Evolutionary conservation across 75 land plant genomes (phyloP).

Genomic region (Selaginella moellendorffii): DNA sequence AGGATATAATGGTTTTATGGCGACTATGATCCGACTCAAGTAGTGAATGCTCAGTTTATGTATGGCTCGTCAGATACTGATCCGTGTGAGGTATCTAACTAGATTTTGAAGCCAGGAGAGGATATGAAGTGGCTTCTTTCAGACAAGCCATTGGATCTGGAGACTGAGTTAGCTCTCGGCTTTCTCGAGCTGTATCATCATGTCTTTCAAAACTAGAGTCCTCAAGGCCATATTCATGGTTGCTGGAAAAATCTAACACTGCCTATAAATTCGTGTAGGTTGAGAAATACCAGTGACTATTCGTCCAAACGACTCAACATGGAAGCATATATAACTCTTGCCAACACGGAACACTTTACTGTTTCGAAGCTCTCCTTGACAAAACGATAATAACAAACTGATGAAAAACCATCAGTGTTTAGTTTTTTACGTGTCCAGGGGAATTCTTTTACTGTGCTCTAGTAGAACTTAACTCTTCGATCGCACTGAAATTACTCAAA

Average conservation of each 20-base stretch:
- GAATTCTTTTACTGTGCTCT: slow-evolving; percentile 80
- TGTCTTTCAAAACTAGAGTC: slow-evolving; percentile 89
- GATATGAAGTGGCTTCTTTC: slow-evolving; percentile 89
- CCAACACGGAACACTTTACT: too few relatives aligned
- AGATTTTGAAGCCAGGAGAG: slow-evolving; percentile 74
- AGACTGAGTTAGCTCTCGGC: slow-evolving; percentile 85
- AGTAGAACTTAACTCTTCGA: slow-evolving; percentile 61
- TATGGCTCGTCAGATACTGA: not conserved
- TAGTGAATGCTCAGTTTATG: slow-evolving; percentile 61
- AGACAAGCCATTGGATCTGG: slow-evolving; percentile 71
- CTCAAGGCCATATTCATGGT: slow-evolving; percentile 78
- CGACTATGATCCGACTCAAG: slow-evolving; percentile 76
- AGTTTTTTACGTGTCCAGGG: too few relatives aligned
- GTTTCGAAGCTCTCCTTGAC: too few relatives aligned
- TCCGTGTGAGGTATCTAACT: too few relatives aligned
- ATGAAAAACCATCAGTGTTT: too few relatives aligned
- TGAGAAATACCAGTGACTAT: slow-evolving; percentile 86
- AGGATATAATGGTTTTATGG: slow-evolving; percentile 99
- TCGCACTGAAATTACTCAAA: slow-evolving; percentile 85
- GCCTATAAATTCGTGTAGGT: slow-evolving; percentile 45
- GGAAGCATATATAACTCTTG: too few relatives aligned
- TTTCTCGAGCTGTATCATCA: too few relatives aligned
- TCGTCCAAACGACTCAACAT: slow-evolving; percentile 85
- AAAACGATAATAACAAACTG: too few relatives aligned
- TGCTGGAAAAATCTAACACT: slow-evolving; percentile 90